phyloP scores from a whole-genome alignment of 805 yeast genomes.

The Wickerhamiella kurtzmanii region DNA sequence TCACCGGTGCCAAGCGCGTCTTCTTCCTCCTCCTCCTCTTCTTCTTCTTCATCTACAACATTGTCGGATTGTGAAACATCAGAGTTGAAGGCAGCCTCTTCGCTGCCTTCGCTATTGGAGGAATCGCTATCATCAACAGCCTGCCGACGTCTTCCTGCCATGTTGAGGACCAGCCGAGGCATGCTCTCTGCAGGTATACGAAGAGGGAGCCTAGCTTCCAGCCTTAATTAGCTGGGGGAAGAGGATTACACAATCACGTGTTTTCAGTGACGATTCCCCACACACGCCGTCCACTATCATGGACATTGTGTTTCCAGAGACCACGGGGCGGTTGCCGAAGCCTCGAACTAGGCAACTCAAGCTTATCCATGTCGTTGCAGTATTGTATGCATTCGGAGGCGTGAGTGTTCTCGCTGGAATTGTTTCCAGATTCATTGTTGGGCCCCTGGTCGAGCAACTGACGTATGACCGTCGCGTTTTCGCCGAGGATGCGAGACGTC shows the following conservation, averaged over 20 bases:
- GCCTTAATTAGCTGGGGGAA: not conserved
- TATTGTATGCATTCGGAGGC: conserved; percentile 25
- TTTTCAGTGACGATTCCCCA: not conserved
- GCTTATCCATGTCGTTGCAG: conserved; percentile 19
- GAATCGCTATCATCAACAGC: conserved; percentile 1
- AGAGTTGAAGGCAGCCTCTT: not conserved
- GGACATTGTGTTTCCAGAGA: conserved; percentile 22
- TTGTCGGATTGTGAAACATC: not conserved
- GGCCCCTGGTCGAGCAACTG: conserved; percentile 25
- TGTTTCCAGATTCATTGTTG: conserved; percentile 22
- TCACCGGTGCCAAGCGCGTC: conserved; percentile 11
- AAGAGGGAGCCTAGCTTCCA: not conserved
- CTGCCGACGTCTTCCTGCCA: not conserved
- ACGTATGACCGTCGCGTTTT: conserved; percentile 23
- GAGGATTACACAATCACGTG: not conserved
- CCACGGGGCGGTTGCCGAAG: conserved; percentile 12
- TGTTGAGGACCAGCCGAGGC: not conserved
- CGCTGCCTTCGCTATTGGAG: not conserved
- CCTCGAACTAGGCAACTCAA: conserved; percentile 12
- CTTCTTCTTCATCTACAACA: conserved; percentile 10
- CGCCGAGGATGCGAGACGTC: conserved; percentile 20
- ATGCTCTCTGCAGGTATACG: not conserved
- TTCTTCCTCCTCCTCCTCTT: conserved; percentile 6
- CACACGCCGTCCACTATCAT: conserved; percentile 2
- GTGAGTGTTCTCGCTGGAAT: conserved; percentile 20